Conservation (phyloP, 176 grass and related monocot species). For the Stipa capillata region DNA sequence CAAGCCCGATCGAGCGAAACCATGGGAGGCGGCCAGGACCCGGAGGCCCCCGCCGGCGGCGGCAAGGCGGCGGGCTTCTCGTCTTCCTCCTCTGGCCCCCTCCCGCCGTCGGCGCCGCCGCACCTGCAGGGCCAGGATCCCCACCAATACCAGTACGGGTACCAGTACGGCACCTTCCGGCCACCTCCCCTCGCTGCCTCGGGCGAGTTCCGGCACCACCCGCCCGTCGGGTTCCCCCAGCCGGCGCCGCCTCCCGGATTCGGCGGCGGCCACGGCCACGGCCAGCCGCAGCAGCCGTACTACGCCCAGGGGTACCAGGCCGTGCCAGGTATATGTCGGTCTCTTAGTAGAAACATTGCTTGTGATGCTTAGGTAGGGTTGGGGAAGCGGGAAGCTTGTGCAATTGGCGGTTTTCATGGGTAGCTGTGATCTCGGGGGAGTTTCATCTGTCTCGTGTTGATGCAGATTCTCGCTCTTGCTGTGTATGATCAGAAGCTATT, state of each 20-base stretch:
- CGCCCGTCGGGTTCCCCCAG: slow-evolving; percentile 53
- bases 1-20: not conserved
- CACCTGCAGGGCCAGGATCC: slow-evolving; percentile 36
- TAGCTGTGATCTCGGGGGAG: not conserved
- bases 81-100: slow-evolving; percentile 26
- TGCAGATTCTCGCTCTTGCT: not conserved
- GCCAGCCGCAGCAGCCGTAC: slow-evolving; percentile 20
- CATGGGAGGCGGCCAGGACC: slow-evolving; percentile 31
- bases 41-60: slow-evolving; percentile 11
- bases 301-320: slow-evolving; percentile 49
- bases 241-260: slow-evolving; percentile 38
- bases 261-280: too few relatives aligned
- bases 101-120: slow-evolving; percentile 36
- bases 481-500: not conserved
- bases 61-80: not conserved
- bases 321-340: slow-evolving; percentile 35
- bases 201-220: slow-evolving; percentile 12
- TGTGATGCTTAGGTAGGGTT: too few relatives aligned
- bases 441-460: not conserved
- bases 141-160: too few relatives aligned
- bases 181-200: not conserved
- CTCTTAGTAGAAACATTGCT: too few relatives aligned
- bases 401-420: not conserved
- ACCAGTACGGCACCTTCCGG: slow-evolving; percentile 45
- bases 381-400: not conserved